Evolutionary conservation across 2,329 filamentous ascomycete genomes (phyloP), one percentile per base, ranked within the genome.

Genomic region (Ceratocystiopsis sp.): DNA sequence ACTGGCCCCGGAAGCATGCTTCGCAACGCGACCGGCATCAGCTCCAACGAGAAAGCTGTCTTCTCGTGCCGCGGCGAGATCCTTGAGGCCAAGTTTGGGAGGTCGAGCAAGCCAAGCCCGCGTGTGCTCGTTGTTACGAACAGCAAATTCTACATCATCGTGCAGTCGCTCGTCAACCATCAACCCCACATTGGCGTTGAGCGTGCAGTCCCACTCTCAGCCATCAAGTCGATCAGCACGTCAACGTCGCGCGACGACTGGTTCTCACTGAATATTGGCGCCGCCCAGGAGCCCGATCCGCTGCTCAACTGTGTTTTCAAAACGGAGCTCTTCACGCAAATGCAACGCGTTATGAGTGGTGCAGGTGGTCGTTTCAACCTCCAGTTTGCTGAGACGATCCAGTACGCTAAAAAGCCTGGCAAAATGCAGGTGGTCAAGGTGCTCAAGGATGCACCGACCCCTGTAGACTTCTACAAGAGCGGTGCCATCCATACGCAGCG

Each of bases 351-450:
- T 42, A 82, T 93, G 61, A 11, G 25, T 29, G 25, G 25, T 10
- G 78, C 82, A 3, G 84, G 82, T 10, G 84, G 82, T 10, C 78
- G 83, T 11, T 73, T 93, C 56, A 85, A 78, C 56, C 63, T 98
- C 40, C 85, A 83, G 61, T 80, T 96, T 48, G 75, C 67, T n/a
- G 80, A 91, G 25, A 71, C 70, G 46, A 87, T 98, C 52, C 84
- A 94, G 58, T 98, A 94, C 61, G 87, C 89, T 57, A 98, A 96
- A 71, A 98, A 98, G 63, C 91, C 91, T 1, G 84, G 84, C 44
- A 98, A 98, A 65, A 73, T 84, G 59, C 82, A 89, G 43, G 63
- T 77, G 7, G 82, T 98, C 56, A 96, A 96, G 65, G 84, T 84
- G 10, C 57, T 93, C 47, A 94, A 93, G 62, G 91, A 98, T 57